Evolutionary conservation across 2,329 filamentous ascomycete genomes (phyloP).

Genomic region (Fusarium piperis): DNA sequence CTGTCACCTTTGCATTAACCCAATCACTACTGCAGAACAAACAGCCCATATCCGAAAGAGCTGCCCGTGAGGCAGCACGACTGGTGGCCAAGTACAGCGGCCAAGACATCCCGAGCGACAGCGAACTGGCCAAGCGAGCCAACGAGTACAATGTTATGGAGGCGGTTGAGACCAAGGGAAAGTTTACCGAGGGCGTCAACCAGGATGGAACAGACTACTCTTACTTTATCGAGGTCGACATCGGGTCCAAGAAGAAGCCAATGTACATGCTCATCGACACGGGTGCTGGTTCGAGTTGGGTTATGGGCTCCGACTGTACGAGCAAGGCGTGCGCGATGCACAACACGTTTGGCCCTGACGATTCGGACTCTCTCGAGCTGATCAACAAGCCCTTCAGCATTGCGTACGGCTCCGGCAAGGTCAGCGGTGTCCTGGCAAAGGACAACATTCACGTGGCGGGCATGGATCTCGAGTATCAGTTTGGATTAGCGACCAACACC

Average conservation of each 20-base stretch:
- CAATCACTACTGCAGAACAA: slow-evolving; percentile 42
- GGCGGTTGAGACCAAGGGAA: slow-evolving; percentile 55
- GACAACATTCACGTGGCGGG: slow-evolving; percentile 76
- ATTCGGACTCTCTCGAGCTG: slow-evolving; percentile 71
- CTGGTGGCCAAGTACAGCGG: slow-evolving; percentile 53
- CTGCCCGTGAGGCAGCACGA: slow-evolving; percentile 51
- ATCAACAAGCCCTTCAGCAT: slow-evolving; percentile 69
- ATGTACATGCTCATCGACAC: slow-evolving; percentile 74
- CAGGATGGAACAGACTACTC: slow-evolving; percentile 74
- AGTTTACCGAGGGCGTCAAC: slow-evolving; percentile 64
- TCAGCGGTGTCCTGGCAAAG: slow-evolving; percentile 71
- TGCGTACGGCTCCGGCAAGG: slow-evolving; percentile 79
- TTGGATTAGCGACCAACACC: slow-evolving; percentile 77
- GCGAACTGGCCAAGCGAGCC: slow-evolving; percentile 47
- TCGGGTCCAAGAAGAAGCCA: slow-evolving; percentile 64
- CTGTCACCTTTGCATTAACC: slow-evolving; percentile 22
- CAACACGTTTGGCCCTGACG: slow-evolving; percentile 71
- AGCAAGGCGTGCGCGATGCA: slow-evolving; percentile 75
- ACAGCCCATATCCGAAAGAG: slow-evolving; percentile 47
- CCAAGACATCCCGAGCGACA: slow-evolving; percentile 21
- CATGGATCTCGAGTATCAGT: slow-evolving; percentile 70
- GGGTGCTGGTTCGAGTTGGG: slow-evolving; percentile 80
- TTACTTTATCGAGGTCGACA: slow-evolving; percentile 67
- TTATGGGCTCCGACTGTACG: slow-evolving; percentile 77
- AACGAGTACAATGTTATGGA: slow-evolving; percentile 60